phyloP scores from a whole-genome alignment of 306 rosid genomes.

The Alnus glutinosa region DNA sequence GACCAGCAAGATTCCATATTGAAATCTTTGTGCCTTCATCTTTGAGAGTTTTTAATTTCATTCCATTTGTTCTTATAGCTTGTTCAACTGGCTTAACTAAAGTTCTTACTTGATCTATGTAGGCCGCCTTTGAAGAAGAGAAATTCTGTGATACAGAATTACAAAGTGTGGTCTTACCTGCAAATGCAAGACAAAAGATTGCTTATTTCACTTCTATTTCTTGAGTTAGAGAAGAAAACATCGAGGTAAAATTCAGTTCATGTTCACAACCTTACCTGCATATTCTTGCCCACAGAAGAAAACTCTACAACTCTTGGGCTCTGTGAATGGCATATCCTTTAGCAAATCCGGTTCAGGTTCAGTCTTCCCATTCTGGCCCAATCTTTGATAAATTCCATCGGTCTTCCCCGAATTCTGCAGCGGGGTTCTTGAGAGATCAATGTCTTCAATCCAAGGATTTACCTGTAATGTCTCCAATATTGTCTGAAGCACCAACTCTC shows the following conservation, averaged over 20 bases:
- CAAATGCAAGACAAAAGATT: constrained; percentile 27
- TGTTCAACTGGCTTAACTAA: constrained; percentile 87
- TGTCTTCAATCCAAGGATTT: constrained; percentile 94
- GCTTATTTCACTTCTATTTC: constrained; percentile 3
- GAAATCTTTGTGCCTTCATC: constrained; percentile 81
- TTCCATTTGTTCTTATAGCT: constrained; percentile 69
- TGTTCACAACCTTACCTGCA: constrained; percentile 55
- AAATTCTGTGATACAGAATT: constrained; percentile 77
- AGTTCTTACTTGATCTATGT: constrained; percentile 81
- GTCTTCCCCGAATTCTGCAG: constrained; percentile 72
- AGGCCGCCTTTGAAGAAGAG: constrained; percentile 62
- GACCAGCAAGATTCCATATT: constrained; percentile 93
- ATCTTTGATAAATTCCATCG: constrained; percentile 59
- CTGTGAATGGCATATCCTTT: constrained; percentile 81
- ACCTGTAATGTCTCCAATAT: constrained; percentile 80
- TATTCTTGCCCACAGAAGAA: constrained; percentile 93
- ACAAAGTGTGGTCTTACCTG: constrained; percentile 87
- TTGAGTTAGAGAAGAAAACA: constrained; percentile 6
- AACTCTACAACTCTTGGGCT: constrained; percentile 84
- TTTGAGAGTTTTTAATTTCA: constrained; percentile 79
- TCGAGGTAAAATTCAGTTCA: constrained; percentile 16
- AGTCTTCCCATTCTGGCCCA: constrained; percentile 82
- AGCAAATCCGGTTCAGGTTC: constrained; percentile 85
- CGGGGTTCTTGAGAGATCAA: constrained; percentile 85
- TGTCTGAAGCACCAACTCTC: constrained; percentile 64